A percentile compares a stretch with the other conserved stretches of the same genome.
Conservation (phyloP, 371 early-diverging fungal genomes). For the Lichtheimia hyalospora region DNA sequence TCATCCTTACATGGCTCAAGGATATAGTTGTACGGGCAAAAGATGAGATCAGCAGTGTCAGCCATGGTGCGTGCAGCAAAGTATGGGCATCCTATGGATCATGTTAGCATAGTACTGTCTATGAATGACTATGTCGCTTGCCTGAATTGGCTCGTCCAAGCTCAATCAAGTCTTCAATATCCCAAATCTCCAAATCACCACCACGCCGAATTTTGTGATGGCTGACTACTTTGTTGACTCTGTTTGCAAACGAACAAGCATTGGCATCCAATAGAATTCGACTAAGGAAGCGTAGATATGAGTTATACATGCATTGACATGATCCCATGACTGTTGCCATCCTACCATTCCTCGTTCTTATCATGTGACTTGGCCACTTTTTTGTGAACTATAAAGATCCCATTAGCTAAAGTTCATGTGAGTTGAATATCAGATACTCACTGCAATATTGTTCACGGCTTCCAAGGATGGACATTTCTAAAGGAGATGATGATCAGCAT, state of each 20-base stretch:
- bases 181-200: slow-evolving; percentile 44
- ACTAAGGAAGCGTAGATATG: slow-evolving; percentile 6
- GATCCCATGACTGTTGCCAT: not conserved
- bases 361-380: slow-evolving; percentile 34
- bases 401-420: not conserved
- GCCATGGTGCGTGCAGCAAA: slow-evolving; percentile 67
- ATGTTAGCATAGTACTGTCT: too few relatives aligned
- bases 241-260: slow-evolving; percentile 23
- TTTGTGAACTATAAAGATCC: slow-evolving; percentile 34
- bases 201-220: slow-evolving; percentile 10
- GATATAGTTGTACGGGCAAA: slow-evolving; percentile 94
- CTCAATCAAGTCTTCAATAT: slow-evolving; percentile 73
- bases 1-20: slow-evolving; percentile 66
- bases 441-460: slow-evolving; percentile 58
- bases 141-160: slow-evolving; percentile 43
- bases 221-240: slow-evolving; percentile 10
- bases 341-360: slow-evolving; percentile 52
- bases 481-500: not conserved
- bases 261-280: slow-evolving; percentile 29
- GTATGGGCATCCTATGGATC: slow-evolving; percentile 88
- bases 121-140: too few relatives aligned
- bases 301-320: not conserved
- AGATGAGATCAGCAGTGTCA: slow-evolving; percentile 74
- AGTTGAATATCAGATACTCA: slow-evolving; percentile 12
- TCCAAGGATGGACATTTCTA: slow-evolving; percentile 55